Evolutionary conservation across 306 rosid species (phyloP), one percentile per base, ranked within the genome.

Genomic region (Hippophae gyantsensis): DNA sequence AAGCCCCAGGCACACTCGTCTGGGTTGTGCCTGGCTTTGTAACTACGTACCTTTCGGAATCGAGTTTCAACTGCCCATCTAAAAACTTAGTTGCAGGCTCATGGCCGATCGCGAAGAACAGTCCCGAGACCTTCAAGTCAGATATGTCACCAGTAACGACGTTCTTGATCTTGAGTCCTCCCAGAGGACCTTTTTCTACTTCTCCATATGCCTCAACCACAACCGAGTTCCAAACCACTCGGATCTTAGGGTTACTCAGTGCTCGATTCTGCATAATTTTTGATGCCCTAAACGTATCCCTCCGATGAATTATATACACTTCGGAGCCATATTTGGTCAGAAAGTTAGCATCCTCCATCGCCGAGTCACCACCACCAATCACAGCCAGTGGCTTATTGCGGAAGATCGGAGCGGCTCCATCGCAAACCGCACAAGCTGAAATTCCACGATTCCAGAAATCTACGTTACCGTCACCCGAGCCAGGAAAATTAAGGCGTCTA

Each of bases 361-460:
- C 90, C n/a, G 97, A 86, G 55, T 90, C 95, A 0, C 97, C 95
- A 0, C 97, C 97, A 0, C 97, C 94, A 38, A 90, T 76, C 54
- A 90, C 94, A 6, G 80, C 97, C 51, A 90, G 60, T 0, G 86
- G 90, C 60, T 77, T 82, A 72, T 82, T 74, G 44, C 85, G 60
- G 60, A 90, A 86, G n/a, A 86, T 80, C 1, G 95, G 97, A 0
- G 94, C 94, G 0, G 97, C 97, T 0, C 97, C 97, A 9, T 90
- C 94, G 52, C 94, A 90, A 6, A 90, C 94, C 0, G 95, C 97
- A 44, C 95, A 89, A 6, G 93, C 93, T 2, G 89, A 86, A 47
- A 89, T 86, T 5, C 95, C 95, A 0, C 85, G 81, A 73, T 86
- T 90, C 95, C 94, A 90, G 73, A 66, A 86, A 4, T 95, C 97